Evolutionary conservation across 2,329 filamentous ascomycete genomes (phyloP), one percentile per base, ranked within the genome.

Genomic region (Escovopsis sp.): DNA sequence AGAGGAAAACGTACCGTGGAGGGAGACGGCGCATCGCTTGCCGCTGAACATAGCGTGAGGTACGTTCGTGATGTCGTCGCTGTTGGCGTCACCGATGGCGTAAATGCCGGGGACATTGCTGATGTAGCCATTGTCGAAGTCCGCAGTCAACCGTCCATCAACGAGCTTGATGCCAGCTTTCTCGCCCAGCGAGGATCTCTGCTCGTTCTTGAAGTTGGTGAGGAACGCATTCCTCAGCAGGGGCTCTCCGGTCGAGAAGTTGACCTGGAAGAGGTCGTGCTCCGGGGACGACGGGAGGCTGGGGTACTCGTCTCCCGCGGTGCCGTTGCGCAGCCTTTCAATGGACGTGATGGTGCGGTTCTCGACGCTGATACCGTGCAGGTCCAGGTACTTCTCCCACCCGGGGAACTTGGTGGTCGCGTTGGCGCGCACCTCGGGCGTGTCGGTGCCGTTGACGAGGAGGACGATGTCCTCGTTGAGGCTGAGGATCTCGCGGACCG

Each of bases 361-460:
- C 35, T 79, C 71, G 5, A 79, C 51, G 2, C 50, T 60, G 36
- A 78, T 65, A 43, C 70, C 65, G 54, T 72, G 67, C 1, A 66
- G 51, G 36, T 60, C 45, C 0, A 79, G 59, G 44, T 71, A 73
- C 9, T 60, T 53, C 42, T 64, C 47, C 69, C 71, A 79, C 27
- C 61, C 55, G 0, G 68, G 62, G 42, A 63, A 60, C 37, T 59
- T 58, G 16, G 55, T 43, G 4, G 65, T 58, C 1, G 70, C 59
- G 0, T 51, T 47, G 1, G 53, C 60, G 15, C 68, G 64, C 9
- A 54, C 50, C 3, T 57, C 65, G 0, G 60, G 53, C 1, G 68
- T 76, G 43, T 75, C 61, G 2, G 72, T 76, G 15, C 75, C 75
- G 54, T 79, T 79, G 42, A 71, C 69, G 46, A 78, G 72, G 2